phyloP scores from a whole-genome alignment of 2,329 filamentous ascomycete species.

The Ceratocystis ficicola region DNA sequence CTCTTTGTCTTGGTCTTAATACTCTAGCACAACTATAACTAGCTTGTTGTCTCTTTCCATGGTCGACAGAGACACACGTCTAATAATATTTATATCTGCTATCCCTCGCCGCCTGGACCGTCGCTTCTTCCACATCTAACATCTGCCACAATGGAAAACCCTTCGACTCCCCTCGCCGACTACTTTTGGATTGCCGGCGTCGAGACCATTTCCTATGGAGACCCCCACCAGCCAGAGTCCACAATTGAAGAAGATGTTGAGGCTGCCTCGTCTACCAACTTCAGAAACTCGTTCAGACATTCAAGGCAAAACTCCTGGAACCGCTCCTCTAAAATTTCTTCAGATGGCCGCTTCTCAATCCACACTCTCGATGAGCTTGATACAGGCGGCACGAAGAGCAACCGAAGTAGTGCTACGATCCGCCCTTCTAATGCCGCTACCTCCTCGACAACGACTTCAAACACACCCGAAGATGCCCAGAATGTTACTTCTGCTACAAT shows the following conservation, averaged over 20 bases:
- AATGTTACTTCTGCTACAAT: conserved; percentile 20
- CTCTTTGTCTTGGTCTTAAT: neutral
- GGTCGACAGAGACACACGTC: neutral
- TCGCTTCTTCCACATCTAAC: neutral
- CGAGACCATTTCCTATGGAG: conserved; percentile 54
- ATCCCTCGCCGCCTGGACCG: neutral
- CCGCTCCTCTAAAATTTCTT: conserved; percentile 43
- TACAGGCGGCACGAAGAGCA: conserved; percentile 43
- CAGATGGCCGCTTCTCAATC: conserved; percentile 41
- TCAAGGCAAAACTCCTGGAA: conserved; percentile 50
- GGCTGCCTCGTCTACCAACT: conserved; percentile 28
- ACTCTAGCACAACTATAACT: neutral
- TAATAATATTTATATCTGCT: neutral
- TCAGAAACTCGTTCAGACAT: conserved; percentile 39
- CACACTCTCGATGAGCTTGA: conserved; percentile 47
- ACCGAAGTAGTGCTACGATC: conserved; percentile 55
- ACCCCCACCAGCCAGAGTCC: conserved; percentile 37
- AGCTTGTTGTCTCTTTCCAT: neutral
- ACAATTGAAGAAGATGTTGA: conserved; percentile 51
- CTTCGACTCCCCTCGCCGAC: conserved; percentile 55
- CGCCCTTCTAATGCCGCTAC: conserved; percentile 32
- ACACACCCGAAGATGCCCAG: neutral
- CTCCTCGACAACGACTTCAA: conserved; percentile 22
- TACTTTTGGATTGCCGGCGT: conserved; percentile 67
- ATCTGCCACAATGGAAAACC: conserved; percentile 40